Evolutionary conservation across 2,329 filamentous ascomycete genomes (phyloP), one percentile per base, ranked within the genome.

Genomic region (Huntiella abstrusa): DNA sequence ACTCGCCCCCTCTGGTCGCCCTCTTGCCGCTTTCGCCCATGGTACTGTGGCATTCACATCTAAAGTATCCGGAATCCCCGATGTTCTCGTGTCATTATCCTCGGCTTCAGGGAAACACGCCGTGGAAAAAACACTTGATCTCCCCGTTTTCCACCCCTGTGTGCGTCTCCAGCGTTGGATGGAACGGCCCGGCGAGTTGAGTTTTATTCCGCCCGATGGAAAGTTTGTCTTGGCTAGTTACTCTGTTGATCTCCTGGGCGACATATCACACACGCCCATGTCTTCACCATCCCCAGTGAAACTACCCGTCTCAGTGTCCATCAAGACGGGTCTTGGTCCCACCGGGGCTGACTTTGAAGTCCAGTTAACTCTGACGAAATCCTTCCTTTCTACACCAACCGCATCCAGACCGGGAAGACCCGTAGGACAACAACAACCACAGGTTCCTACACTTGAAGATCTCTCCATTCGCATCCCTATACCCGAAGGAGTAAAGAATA

Each of bases 61-160:
- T 46, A 95, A 96, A 58, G 84, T 98, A 36, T 95, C 88, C 1
- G 91, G 91, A 4, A 75, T 96, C 2, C 91, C 91, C 1, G 88
- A 98, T 58, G 71, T 98, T n/a, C 61, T 85, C 13, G 66, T 98
- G 7, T 81, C 73, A 11, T 69, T 98, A 22, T 81, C 80, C 1
- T 80, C 83, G 2, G 82, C 85, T 0, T 83, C 83, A 1, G 83
- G 83, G n/a, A 82, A 78, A 52, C 80, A 83, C 56, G 79, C 79
- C 43, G 69, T 95, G 42, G 71, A 67, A 12, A 75, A 73, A 52
- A 72, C 87, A 33, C 75, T 98, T 59, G 80, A 92, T 53, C 66
- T 94, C 2, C 91, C 88, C 1, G 86, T 95, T 0, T 98, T 98
- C 55, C 91, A 98, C 59, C 91, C 91, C 0, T 96, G 91, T 56